A percentile compares a stretch with the other conserved stretches of the same genome.
Evolutionary conservation across 371 early-diverging fungal genomes (phyloP).

Genomic region (Mucor saturninus): DNA sequence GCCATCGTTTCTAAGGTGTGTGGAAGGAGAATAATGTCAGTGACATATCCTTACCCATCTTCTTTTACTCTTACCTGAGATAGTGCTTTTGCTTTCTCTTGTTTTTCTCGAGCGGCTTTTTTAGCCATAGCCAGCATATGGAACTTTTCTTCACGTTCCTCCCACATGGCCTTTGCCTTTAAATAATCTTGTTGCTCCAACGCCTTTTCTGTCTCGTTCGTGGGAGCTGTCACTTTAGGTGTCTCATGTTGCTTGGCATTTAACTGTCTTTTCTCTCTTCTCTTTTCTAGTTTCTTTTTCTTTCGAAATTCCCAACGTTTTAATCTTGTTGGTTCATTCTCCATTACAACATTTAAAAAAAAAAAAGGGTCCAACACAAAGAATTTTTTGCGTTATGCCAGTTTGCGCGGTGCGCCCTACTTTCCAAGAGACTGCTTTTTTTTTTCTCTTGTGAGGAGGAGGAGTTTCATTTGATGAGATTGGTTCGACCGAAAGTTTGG

Average conservation of each 20-base stretch:
- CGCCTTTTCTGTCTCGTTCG: background rate
- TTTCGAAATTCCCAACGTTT: constrained; percentile 31
- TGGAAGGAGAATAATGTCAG: background rate
- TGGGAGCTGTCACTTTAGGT: background rate
- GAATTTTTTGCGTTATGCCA: background rate
- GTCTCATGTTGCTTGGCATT: constrained; percentile 6
- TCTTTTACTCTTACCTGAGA: constrained; percentile 18
- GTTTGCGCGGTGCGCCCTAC: background rate
- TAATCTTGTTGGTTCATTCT: constrained; percentile 6
- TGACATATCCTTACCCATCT: background rate
- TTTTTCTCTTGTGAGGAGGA: background rate
- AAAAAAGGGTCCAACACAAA: background rate
- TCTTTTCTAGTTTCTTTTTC: constrained; percentile 21
- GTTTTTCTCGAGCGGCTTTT: constrained; percentile 18
- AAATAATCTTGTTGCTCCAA: constrained; percentile 17
- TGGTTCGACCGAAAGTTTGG: background rate
- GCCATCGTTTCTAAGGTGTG: constrained; percentile 27
- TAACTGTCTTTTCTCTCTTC: constrained; percentile 16
- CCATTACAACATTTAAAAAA: background rate
- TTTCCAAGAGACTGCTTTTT: background rate
- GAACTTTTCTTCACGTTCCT: constrained; percentile 20
- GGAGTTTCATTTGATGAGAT: background rate
- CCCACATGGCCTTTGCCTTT: constrained; percentile 27
- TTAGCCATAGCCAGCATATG: constrained; percentile 21
- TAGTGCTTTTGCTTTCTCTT: constrained; percentile 19